Evolutionary conservation across 78 protist genomes (phyloP), one percentile per base, ranked within the genome.

Genomic region (Dictyostelium capitatum): DNA sequence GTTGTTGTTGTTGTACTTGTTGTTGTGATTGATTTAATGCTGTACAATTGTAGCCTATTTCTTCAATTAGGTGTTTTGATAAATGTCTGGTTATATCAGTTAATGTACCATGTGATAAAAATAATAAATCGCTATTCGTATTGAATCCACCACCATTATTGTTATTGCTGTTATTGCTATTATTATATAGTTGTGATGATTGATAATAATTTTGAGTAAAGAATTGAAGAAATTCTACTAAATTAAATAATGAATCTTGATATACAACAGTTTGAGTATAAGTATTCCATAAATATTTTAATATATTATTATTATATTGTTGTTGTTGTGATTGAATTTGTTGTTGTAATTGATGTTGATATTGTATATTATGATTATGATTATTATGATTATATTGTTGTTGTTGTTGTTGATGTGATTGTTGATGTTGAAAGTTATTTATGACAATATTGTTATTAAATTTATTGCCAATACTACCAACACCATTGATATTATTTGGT

Each of bases 261-360:
- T 87, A 78, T 14, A 87, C 79, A 0, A 87, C 93, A 4, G 79
- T 77, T 64, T 87, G 93, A 9, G 59, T 25, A 77, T 77, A 87
- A 0, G 67, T 47, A 10, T 77, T 56, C 93, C 93, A 87, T 23
- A 77, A 73, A 48, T 54, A 51, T 56, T 47, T 79, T 43, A 79
- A 30, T 23, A 56, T 62, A 32, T 79, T 51, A 37, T 15, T 54
- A 79, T 79, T 79, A 28, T 54, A 37, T 20, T 12, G 15, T 56
- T 79, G 83, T 79, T 51, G 69, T 78, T 23, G 51, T 54, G 23
- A 23, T 32, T 78, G 69, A 43, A 43, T n/a, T 7, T 54, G 62
- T 1, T 69, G 4, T 4, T 69, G 50, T 15, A 32, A 0, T 67
- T 67, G 59, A 17, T 53, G 59, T 53, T 11, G n/a, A 17, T 53